Evolutionary conservation across 305 asterid species (phyloP).

Genomic region (Plantago coronopus): DNA sequence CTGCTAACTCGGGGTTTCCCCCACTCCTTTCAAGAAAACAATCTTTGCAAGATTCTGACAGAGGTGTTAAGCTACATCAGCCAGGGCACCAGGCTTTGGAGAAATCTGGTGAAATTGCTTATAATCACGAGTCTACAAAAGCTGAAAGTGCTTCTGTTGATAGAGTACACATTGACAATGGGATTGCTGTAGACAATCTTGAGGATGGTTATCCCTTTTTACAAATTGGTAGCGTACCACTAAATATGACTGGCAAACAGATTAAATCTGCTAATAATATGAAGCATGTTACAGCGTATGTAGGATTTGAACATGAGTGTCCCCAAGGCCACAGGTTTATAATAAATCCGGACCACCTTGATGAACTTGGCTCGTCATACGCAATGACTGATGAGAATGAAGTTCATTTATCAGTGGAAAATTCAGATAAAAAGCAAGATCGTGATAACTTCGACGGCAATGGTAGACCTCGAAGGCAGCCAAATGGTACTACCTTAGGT

Average conservation of each 20-base stretch:
- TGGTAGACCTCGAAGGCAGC: constrained; percentile 52
- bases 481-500: constrained; percentile 49
- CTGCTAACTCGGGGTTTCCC: constrained; percentile 60
- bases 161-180: constrained; percentile 29
- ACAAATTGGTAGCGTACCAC: constrained; percentile 43
- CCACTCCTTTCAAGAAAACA: constrained; percentile 67
- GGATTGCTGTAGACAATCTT: constrained; percentile 26
- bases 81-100: constrained; percentile 31
- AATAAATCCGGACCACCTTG: constrained; percentile 62
- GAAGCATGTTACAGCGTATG: constrained; percentile 43
- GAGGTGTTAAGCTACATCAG: constrained; percentile 42
- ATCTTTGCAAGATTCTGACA: constrained; percentile 41
- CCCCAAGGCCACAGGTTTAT: constrained; percentile 93
- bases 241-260: constrained; percentile 28
- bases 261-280: constrained; percentile 31
- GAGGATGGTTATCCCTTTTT: constrained; percentile 38
- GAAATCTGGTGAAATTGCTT: constrained; percentile 37
- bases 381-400: constrained; percentile 50
- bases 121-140: constrained; percentile 39
- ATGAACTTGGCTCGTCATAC: constrained; percentile 63
- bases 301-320: constrained; percentile 94
- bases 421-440: constrained; percentile 45
- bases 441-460: constrained; percentile 45
- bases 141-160: constrained; percentile 32
- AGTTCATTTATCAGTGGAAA: constrained; percentile 36